Percentiles rank a stretch among this genome's conserved stretches.
These are phyloP conservation scores for Hordeum pubiflorum DNA, from an alignment of 202 grass and related monocot species.

Conservation along the genomic window DNA sequence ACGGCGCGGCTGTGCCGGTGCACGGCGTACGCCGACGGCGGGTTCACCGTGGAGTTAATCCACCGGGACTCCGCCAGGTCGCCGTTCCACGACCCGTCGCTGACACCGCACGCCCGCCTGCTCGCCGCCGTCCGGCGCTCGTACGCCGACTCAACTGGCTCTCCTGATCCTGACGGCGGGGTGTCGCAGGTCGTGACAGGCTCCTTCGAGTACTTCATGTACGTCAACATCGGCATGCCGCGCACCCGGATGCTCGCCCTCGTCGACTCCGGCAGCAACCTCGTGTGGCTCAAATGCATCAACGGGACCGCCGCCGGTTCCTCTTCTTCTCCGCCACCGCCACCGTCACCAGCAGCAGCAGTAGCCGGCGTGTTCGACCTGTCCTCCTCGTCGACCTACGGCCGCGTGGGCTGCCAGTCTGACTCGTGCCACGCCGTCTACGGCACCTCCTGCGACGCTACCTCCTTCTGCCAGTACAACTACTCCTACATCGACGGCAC, in stretches of 20 bases:
- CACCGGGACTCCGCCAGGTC: no score
- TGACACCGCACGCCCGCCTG: constrained; percentile 5
- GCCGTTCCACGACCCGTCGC: neutral
- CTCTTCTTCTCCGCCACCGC: neutral
- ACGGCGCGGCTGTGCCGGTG: no score
- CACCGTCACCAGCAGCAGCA: neutral
- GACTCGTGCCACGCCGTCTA: neutral
- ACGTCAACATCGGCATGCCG: constrained; percentile 41
- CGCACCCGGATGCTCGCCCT: constrained; percentile 33
- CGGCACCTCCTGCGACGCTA: constrained; percentile 17
- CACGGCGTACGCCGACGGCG: neutral
- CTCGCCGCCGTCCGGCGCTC: no score
- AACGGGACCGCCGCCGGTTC: no score
- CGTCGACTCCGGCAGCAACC: constrained; percentile 58
- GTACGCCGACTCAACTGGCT: no score
- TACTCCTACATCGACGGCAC: constrained; percentile 45
- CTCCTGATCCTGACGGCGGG: neutral
- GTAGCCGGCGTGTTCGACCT: constrained; percentile 16
- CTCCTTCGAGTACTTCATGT: constrained; percentile 46
- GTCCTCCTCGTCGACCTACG: constrained; percentile 31
- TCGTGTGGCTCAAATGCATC: constrained; percentile 43
- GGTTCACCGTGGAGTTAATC: constrained; percentile 56
- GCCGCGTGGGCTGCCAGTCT: constrained; percentile 20
- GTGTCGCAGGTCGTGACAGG: constrained; percentile 30
- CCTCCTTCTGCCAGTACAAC: constrained; percentile 26